These are phyloP conservation scores for Kwoniella pini DNA, from an alignment of 768 basidiomycete species.

Conservation along the genomic window DNA sequence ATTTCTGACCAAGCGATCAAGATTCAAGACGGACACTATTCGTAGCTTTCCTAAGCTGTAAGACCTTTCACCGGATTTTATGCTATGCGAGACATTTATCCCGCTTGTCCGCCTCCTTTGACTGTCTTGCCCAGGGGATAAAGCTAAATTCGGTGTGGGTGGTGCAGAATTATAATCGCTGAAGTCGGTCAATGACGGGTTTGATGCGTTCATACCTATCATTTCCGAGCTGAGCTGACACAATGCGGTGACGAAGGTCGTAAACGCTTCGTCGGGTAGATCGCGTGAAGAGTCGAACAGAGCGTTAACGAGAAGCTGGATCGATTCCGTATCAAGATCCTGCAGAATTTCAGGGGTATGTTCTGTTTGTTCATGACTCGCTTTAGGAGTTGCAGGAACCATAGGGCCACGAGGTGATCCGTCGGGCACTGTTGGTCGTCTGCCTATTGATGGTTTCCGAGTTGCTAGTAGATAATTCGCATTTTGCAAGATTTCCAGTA, in stretches of 20 bases:
- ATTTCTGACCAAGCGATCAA: constrained; percentile 82
- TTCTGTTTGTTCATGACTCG: constrained; percentile 8
- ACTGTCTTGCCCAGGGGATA: constrained; percentile 24
- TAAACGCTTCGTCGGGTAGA: constrained; percentile 79
- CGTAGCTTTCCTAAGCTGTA: constrained; percentile 90
- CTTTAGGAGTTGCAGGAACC: constrained; percentile 22
- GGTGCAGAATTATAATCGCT: constrained; percentile 18
- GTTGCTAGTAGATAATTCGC: constrained; percentile 79
- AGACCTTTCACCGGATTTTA: constrained; percentile 74
- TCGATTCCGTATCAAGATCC: constrained; percentile 60
- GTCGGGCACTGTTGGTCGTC: constrained; percentile 21
- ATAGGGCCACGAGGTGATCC: constrained; percentile 28
- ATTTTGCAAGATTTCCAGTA: constrained; percentile 88
- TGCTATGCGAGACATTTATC: constrained; percentile 75
- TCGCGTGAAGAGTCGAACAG: constrained; percentile 84
- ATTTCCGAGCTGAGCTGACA: constrained; percentile 88
- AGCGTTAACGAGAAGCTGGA: constrained; percentile 72
- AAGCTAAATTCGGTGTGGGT: constrained; percentile 15
- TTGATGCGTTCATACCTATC: constrained; percentile 72
- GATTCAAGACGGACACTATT: constrained; percentile 74
- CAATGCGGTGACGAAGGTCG: constrained; percentile 72
- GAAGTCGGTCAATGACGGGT: constrained; percentile 7
- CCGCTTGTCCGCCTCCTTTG: constrained; percentile 75
- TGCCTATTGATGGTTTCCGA: constrained; percentile 17
- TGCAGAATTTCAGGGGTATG: constrained; percentile 32